A percentile compares a stretch with the other conserved stretches of the same genome.
Conservation (phyloP, 768 basidiomycete genomes). For the Agaricus blazei region DNA sequence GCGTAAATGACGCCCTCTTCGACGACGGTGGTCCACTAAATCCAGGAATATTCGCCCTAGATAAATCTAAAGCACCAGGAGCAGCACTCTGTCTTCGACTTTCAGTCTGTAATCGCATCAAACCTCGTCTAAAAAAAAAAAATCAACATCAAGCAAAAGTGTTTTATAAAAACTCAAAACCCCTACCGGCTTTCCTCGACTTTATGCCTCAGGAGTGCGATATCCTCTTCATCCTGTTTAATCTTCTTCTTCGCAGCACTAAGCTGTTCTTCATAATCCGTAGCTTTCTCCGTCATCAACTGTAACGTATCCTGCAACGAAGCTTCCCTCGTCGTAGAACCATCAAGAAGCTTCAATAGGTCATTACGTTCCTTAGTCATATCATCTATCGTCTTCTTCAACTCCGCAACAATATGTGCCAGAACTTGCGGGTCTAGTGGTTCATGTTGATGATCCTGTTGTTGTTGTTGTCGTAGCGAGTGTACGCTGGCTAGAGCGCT, state of each 20-base stretch:
- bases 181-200: conserved; percentile 82
- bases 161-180: conserved; percentile 3
- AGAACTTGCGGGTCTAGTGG: conserved; percentile 73
- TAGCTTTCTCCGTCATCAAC: conserved; percentile 62
- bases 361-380: conserved; percentile 71
- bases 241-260: conserved; percentile 43
- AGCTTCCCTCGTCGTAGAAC: conserved; percentile 49
- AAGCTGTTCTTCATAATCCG: conserved; percentile 52
- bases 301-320: conserved; percentile 59
- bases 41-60: conserved; percentile 34
- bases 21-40: conserved; percentile 44
- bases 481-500: conserved; percentile 15
- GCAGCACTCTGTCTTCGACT: conserved; percentile 57
- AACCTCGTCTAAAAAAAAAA: conserved; percentile 52
- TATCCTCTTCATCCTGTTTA: conserved; percentile 74
- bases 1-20: conserved; percentile 74
- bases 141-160: not conserved
- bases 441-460: conserved; percentile 20
- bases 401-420: conserved; percentile 68
- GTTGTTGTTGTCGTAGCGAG: conserved; percentile 4
- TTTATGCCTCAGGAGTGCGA: conserved; percentile 70
- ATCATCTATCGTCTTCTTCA: conserved; percentile 59
- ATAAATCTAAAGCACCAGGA: conserved; percentile 44
- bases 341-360: conserved; percentile 45
- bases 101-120: conserved; percentile 84